These are phyloP conservation scores for Ceratocystis diversiconidia DNA, from an alignment of 2,329 filamentous ascomycete species.

Conservation along the genomic window DNA sequence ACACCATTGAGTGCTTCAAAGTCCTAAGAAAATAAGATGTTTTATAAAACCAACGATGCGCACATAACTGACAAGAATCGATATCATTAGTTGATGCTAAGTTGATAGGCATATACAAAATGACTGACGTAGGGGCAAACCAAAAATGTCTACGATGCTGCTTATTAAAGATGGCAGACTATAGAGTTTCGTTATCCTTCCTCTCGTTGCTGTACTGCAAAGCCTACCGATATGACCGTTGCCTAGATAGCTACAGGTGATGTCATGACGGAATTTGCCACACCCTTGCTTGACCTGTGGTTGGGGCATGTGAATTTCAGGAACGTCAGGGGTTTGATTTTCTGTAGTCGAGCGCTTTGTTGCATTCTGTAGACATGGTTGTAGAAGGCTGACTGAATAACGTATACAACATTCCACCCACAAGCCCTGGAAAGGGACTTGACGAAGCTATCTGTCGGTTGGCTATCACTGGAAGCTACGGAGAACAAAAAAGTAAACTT, in stretches of 20 bases:
- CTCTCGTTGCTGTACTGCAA: background rate
- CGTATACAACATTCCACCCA: background rate
- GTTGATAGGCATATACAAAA: background rate
- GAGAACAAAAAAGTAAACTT: background rate
- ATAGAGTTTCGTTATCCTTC: background rate
- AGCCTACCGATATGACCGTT: background rate
- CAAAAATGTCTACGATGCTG: background rate
- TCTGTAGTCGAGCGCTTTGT: background rate
- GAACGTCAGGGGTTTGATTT: background rate
- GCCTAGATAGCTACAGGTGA: background rate
- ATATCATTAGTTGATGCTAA: background rate
- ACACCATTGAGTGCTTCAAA: slow-evolving; percentile 8
- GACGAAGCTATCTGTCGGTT: background rate
- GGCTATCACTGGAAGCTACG: background rate
- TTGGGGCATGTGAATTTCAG: background rate
- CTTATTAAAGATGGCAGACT: background rate
- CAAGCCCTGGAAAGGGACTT: background rate
- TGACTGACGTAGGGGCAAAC: background rate
- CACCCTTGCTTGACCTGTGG: background rate
- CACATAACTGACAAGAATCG: background rate
- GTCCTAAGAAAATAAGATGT: slow-evolving; percentile 6
- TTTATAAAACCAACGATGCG: background rate
- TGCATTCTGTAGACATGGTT: background rate
- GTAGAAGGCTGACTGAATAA: background rate
- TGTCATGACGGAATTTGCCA: background rate